Base-by-base conservation (phyloP, 2,329 filamentous ascomycete species). In the Penicillium sp. region DNA sequence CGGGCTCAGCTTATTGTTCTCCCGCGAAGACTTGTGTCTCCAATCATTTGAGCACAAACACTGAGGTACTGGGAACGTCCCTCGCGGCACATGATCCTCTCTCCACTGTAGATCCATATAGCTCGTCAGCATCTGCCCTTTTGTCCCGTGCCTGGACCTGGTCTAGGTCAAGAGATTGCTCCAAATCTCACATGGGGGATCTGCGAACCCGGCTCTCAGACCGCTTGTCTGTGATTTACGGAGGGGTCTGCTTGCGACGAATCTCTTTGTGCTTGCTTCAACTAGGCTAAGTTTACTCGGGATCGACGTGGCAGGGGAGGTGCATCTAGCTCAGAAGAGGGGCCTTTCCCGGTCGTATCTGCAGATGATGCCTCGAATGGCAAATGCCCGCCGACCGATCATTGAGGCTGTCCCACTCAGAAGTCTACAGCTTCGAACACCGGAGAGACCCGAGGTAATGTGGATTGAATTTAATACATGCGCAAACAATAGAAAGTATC, bases 201-300 rank as follows among this genome's bases (percentile, higher is more conserved):
- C 42, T 50, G 26, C 39, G 9, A 33, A 29, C n/a, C 31, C 51
- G 16, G 45, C 42, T 38, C 47, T 49, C 47, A 29, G 42, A 33
- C 47, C 38, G 43, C 51, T 38, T 42, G 46, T 49, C 42, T 42
- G 47, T 44, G 51, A 53, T 53, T 47, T 53, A 43, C 51, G 48
- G 28, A 29, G 21, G 45, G 38, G 31, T 24, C 51, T 21, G 44
- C 47, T 51, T 50, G 39, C 34, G 24, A 47, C 39, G 45, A 33
- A 51, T 51, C 41, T 45, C 39, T 42, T 36, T 36, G 24, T 47
- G 24, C 36, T 49, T 28, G 43, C 23, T 28, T 46, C 18, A 31
- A 49, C 31, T 49, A 50, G 39, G 42, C 47, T 39, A 46, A 49
- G 42, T 46, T 15, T 7, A 53, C 39, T 23, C 39, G 31, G 28